Evolutionary conservation across 108 stramenopile genomes (phyloP).

Genomic region (Fragilaria crotonensis): DNA sequence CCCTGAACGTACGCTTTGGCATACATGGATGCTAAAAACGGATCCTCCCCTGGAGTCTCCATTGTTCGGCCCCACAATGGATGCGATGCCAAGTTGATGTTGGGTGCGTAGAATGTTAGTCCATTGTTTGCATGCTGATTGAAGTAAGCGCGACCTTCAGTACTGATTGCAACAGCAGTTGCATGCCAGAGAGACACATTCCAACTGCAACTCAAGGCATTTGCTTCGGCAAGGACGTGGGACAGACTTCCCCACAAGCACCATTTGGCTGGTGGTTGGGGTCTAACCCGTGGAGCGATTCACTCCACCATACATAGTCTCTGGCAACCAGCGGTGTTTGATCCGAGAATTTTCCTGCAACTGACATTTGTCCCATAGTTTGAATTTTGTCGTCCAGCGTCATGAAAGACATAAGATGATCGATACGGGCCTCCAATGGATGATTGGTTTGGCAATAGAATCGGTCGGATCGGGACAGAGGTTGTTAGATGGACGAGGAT

Average conservation of each 20-base stretch:
- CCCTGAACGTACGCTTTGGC: not conserved
- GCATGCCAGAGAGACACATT: not conserved
- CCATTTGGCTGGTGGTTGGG: not conserved
- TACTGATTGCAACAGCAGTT: not conserved
- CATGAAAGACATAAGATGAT: constrained; percentile 11
- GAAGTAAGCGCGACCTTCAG: not conserved
- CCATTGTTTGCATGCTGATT: not conserved
- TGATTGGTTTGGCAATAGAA: not conserved
- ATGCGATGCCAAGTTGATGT: not conserved
- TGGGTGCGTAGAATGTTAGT: not conserved
- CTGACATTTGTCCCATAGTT: constrained; percentile 22
- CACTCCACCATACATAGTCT: constrained; percentile 50
- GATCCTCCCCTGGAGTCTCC: constrained; percentile 5
- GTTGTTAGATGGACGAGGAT: not conserved
- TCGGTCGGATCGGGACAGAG: not conserved
- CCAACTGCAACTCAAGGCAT: not conserved
- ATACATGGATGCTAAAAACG: not conserved
- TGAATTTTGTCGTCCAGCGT: constrained; percentile 21
- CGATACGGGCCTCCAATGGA: constrained; percentile 4
- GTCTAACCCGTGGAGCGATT: constrained; percentile 46
- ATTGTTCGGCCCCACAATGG: constrained; percentile 1
- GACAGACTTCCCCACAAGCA: not conserved
- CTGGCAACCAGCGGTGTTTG: constrained; percentile 21
- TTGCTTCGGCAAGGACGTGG: constrained; percentile 3
- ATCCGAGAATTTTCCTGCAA: constrained; percentile 10